These are phyloP conservation scores for Sporobolus alterniflorus DNA, from an alignment of 202 grass and related monocot species.

Conservation along the genomic window DNA sequence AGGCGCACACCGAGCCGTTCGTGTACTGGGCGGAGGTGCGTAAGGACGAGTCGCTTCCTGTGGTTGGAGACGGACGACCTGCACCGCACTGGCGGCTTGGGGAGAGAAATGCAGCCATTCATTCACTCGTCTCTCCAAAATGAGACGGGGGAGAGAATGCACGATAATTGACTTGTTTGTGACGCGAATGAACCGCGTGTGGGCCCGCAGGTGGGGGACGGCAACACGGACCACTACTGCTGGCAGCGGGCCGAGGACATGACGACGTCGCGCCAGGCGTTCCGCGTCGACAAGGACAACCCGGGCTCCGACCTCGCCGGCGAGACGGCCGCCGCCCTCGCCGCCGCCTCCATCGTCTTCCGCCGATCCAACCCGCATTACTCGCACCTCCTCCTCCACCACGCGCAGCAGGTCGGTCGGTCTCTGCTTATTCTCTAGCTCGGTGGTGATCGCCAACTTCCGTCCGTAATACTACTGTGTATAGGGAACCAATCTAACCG, in stretches of 20 bases:
- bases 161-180: not conserved
- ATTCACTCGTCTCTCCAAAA: not conserved
- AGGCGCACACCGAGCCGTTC: conserved; percentile 63
- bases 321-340: conserved; percentile 78
- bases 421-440: too few species aligned
- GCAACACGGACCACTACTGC: conserved; percentile 96
- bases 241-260: conserved; percentile 99
- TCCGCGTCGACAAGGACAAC: conserved; percentile 81
- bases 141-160: too few species aligned
- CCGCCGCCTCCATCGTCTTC: conserved; percentile 82
- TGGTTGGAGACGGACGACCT: not conserved
- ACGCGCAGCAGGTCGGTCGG: conserved; percentile 63
- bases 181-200: not conserved
- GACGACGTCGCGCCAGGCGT: conserved; percentile 93
- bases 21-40: conserved; percentile 92
- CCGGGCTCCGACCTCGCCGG: conserved; percentile 85
- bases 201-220: conserved; percentile 72
- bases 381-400: conserved; percentile 75
- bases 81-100: too few species aligned
- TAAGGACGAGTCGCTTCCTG: too few species aligned
- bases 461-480: too few species aligned
- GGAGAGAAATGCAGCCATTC: not conserved
- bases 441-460: too few species aligned
- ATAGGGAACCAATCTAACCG: too few species aligned
- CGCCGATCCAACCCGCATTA: conserved; percentile 69